Evolutionary conservation across 257 asterid species (phyloP).

Genomic region (Solanum habrochaites): DNA sequence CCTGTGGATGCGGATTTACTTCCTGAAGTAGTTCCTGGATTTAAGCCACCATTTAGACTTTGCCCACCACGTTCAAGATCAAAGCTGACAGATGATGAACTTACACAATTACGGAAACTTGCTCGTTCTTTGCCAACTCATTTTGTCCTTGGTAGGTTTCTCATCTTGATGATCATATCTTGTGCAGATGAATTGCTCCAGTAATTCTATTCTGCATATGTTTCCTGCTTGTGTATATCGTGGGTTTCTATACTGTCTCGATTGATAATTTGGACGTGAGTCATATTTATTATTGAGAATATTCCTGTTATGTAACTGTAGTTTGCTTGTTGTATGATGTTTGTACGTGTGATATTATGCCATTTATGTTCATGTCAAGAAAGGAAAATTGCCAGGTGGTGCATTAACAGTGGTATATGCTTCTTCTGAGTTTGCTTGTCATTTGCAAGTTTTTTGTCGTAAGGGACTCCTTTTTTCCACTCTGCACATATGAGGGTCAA

Average conservation of each 20-base stretch:
- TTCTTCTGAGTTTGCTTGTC: background rate
- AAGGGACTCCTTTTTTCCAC: background rate
- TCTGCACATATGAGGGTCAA: background rate
- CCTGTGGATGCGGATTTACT: slow-evolving; percentile 93
- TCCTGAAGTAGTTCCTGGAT: slow-evolving; percentile 71
- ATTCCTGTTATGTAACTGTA: background rate
- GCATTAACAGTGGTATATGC: background rate
- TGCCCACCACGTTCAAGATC: slow-evolving; percentile 64
- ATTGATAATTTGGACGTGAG: background rate
- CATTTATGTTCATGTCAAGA: background rate
- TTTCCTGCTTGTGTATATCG: background rate
- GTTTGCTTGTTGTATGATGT: background rate
- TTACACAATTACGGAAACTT: slow-evolving; percentile 72
- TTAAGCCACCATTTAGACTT: slow-evolving; percentile 55
- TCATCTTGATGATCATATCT: background rate
- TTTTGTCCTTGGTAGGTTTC: slow-evolving; percentile 68
- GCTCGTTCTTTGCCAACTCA: slow-evolving; percentile 80
- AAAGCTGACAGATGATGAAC: slow-evolving; percentile 63
- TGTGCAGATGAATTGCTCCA: background rate
- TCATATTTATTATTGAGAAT: background rate
- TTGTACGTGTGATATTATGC: background rate
- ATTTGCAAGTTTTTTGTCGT: background rate
- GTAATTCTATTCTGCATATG: background rate
- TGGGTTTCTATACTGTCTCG: background rate
- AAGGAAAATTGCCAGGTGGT: background rate